Conservation (phyloP, 306 rosid species). For the Trichosanthes cucumerina region DNA sequence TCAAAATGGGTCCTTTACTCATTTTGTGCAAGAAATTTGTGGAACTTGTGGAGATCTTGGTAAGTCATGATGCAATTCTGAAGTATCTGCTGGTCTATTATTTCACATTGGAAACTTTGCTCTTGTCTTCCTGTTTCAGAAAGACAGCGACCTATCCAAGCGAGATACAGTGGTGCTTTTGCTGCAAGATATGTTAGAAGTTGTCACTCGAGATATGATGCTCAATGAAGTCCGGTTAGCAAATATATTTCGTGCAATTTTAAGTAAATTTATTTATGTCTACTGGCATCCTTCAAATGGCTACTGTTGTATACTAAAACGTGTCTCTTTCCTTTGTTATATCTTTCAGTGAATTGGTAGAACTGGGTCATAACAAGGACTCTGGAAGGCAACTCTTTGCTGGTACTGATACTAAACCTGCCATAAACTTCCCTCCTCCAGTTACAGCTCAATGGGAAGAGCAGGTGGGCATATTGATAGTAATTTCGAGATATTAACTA, state of each 20-base stretch:
- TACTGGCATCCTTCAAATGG: neutral
- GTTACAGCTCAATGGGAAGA: conserved; percentile 96
- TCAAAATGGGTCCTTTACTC: conserved; percentile 78
- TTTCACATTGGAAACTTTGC: conserved; percentile 14
- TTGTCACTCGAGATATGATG: conserved; percentile 94
- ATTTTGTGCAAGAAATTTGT: conserved; percentile 76
- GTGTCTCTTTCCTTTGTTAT: conserved; percentile 15
- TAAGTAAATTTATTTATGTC: neutral
- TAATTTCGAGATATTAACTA: neutral
- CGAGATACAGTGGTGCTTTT: conserved; percentile 58
- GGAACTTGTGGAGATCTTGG: conserved; percentile 86
- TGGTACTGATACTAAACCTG: conserved; percentile 72
- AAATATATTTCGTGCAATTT: conserved; percentile 15
- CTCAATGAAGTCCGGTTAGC: conserved; percentile 75
- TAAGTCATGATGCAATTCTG: conserved; percentile 22
- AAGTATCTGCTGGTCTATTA: conserved; percentile 12
- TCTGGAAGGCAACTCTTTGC: conserved; percentile 91
- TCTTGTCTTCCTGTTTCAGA: conserved; percentile 44
- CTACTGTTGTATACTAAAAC: neutral
- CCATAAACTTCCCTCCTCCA: conserved; percentile 65
- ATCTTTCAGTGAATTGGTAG: conserved; percentile 65
- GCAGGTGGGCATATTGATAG: conserved; percentile 40
- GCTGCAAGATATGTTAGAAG: conserved; percentile 95
- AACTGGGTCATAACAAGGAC: conserved; percentile 76
- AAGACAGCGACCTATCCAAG: conserved; percentile 52